These are phyloP conservation scores for Penicillium coprophilum DNA, from an alignment of 495 filamentous ascomycete species.

Conservation along the genomic window DNA sequence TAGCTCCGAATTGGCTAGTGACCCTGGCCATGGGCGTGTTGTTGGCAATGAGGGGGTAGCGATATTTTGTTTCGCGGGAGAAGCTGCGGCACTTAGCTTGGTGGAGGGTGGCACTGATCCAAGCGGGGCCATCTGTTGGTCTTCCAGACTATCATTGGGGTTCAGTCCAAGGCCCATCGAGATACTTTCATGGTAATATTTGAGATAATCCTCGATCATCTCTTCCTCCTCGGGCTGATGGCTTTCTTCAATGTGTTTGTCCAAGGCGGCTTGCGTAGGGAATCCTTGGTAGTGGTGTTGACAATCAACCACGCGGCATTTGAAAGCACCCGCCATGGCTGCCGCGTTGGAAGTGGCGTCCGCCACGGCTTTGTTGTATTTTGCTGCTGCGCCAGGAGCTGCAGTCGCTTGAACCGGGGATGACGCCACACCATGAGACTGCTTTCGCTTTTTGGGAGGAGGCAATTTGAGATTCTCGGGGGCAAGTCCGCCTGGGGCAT, in stretches of 20 bases:
- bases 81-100: constrained; percentile 29
- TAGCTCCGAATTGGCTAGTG: constrained; percentile 39
- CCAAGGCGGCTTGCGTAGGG: constrained; percentile 42
- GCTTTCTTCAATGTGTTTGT: constrained; percentile 48
- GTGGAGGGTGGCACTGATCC: constrained; percentile 11
- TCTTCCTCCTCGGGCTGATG: constrained; percentile 47
- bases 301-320: constrained; percentile 47
- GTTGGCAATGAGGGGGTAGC: constrained; percentile 37
- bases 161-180: constrained; percentile 38
- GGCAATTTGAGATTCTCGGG: constrained; percentile 62
- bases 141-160: constrained; percentile 25
- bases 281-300: constrained; percentile 49
- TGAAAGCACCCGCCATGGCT: constrained; percentile 34
- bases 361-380: constrained; percentile 37
- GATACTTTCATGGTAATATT: constrained; percentile 49
- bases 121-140: constrained; percentile 20
- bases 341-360: constrained; percentile 37
- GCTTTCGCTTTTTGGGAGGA: constrained; percentile 58
- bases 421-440: constrained; percentile 40
- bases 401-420: constrained; percentile 33
- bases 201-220: constrained; percentile 46
- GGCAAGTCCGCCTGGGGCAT: constrained; percentile 47
- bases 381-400: constrained; percentile 30
- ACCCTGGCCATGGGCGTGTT: constrained; percentile 46
- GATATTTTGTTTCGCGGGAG: constrained; percentile 38